Evolutionary conservation across 2,329 filamentous ascomycete species (phyloP).

Genomic region (Aaosphaeria pasadenensis): DNA sequence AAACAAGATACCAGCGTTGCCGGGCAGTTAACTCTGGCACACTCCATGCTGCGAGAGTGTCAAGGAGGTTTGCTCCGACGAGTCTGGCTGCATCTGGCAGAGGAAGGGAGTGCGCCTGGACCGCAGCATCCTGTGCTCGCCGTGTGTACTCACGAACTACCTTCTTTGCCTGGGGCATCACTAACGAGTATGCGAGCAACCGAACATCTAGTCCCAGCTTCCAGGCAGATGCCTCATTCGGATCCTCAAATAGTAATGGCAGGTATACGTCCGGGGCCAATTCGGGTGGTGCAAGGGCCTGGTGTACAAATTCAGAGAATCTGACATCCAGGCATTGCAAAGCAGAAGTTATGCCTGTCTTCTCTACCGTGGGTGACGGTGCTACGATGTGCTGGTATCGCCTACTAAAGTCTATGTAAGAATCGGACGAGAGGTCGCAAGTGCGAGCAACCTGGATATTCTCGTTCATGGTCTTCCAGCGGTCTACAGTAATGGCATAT

Average conservation of each 20-base stretch:
- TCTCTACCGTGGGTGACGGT: slow-evolving; percentile 5
- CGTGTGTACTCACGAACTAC: slow-evolving; percentile 37
- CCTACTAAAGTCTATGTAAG: slow-evolving; percentile 27
- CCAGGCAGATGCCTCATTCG: slow-evolving; percentile 43
- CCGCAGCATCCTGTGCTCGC: slow-evolving; percentile 29
- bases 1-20: slow-evolving; percentile 25
- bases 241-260: slow-evolving; percentile 57
- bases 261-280: slow-evolving; percentile 53
- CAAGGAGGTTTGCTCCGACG: background rate
- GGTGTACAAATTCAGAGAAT: slow-evolving; percentile 29
- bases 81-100: slow-evolving; percentile 1
- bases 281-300: slow-evolving; percentile 2
- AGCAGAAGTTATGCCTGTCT: background rate
- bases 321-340: slow-evolving; percentile 30
- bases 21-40: slow-evolving; percentile 5
- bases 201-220: slow-evolving; percentile 35
- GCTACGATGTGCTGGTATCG: slow-evolving; percentile 19
- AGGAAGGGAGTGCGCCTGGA: slow-evolving; percentile 10
- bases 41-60: background rate
- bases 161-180: slow-evolving; percentile 11
- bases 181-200: slow-evolving; percentile 37
- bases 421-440: slow-evolving; percentile 11
- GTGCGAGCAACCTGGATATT: slow-evolving; percentile 20
- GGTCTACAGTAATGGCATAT: slow-evolving; percentile 24
- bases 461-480: slow-evolving; percentile 25